Base-by-base conservation (phyloP, 2,329 filamentous ascomycete genomes). In the Fusarium subglutinans region DNA sequence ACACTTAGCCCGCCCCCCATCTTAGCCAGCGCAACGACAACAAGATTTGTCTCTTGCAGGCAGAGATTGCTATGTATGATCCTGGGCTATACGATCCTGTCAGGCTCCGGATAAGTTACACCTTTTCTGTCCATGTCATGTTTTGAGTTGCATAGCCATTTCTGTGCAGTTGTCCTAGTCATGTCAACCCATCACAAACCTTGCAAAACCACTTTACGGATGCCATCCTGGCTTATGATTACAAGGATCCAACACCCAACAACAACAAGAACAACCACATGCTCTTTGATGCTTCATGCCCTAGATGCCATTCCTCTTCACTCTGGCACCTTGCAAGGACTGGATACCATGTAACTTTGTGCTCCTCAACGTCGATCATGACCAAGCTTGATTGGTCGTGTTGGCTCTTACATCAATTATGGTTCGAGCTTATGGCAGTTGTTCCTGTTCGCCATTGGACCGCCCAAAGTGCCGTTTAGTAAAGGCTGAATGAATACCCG, bases 11-110 rank as follows among this genome's bases (percentile, higher is more conserved):
- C 67, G 75, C 47, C 47, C 67, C 77, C 77, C 74, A 69, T 67
- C 69, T 66, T 57, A 24, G 59, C 71, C 69, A 71, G 55, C 70
- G 40, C 61, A 56, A 60, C 54, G 58, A 62, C 65, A 58, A 75
- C 66, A 55, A 77, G 65, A 78, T 76, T 75, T 75, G 68, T 62
- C 62, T 67, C 47, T 66, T 65, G 72, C 67, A 62, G 66, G 58
- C 51, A 60, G 69, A 66, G 66, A 74, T 73, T 74, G 64, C 44
- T 45, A 65, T 67, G 59, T 45, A 62, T 67, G 63, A 68, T 61
- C 69, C 61, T 64, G 63, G 58, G 50, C 53, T 30, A 64, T 65
- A 45, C 45, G 68, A 68, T 57, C 64, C 45, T 60, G 64, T 50
- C 58, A 73, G 61, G 63, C 67, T 69, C 51, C 44, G 63, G 65